Conservation (phyloP, 768 basidiomycete species). For the Kwoniella bestiolae region DNA sequence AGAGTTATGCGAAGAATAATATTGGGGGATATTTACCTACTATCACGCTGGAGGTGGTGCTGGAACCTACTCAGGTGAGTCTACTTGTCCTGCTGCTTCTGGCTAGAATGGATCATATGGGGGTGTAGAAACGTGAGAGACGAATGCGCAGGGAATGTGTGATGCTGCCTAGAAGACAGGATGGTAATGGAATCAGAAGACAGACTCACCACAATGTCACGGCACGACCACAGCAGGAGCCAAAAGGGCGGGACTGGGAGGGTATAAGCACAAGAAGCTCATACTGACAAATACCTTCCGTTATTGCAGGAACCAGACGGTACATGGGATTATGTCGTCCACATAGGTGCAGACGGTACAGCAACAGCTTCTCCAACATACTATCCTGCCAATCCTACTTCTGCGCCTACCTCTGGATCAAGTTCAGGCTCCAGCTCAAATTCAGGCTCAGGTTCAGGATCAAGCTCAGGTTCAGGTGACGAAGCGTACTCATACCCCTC, state of each 20-base stretch:
- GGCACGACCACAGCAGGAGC: no score
- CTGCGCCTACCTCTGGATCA: conserved; percentile 10
- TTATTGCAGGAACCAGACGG: conserved; percentile 51
- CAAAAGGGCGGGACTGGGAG: no score
- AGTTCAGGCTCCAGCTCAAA: conserved; percentile 5
- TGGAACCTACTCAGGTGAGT: conserved; percentile 56
- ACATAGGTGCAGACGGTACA: conserved; percentile 53
- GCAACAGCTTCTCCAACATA: conserved; percentile 50
- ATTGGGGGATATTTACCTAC: conserved; percentile 48
- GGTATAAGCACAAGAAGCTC: no score
- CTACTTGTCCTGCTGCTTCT: background rate
- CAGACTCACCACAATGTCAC: no score
- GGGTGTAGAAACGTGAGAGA: background rate
- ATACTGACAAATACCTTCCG: background rate
- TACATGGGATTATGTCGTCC: conserved; percentile 55
- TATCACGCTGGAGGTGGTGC: conserved; percentile 50
- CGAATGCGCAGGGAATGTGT: background rate
- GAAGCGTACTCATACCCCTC: conserved; percentile 11
- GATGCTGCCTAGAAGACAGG: no score
- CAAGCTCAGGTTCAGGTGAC: conserved; percentile 10
- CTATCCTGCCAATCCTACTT: conserved; percentile 17
- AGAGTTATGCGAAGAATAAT: conserved; percentile 39
- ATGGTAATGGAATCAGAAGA: no score
- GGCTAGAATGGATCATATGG: no score
- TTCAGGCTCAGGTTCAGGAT: conserved; percentile 3